These are phyloP conservation scores for Aquilaria sinensis DNA, from an alignment of 345 rosid genomes.

Conservation along the genomic window DNA sequence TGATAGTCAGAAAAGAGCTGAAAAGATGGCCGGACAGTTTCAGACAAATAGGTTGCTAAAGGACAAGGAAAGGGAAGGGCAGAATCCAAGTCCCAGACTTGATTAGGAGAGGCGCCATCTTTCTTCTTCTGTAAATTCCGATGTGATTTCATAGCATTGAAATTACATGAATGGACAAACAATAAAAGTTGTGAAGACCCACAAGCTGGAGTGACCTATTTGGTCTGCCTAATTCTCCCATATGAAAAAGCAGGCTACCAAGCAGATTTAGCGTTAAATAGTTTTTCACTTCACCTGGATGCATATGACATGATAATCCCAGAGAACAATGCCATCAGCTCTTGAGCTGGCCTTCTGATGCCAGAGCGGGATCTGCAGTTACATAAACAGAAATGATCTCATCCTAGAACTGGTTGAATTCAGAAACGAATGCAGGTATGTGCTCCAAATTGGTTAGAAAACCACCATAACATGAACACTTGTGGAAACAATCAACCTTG, in stretches of 20 bases:
- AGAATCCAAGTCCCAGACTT: slow-evolving; percentile 91
- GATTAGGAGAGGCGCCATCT: slow-evolving; percentile 29
- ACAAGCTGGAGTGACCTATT: neutral
- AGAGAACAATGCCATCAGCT: slow-evolving; percentile 72
- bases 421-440: too few species aligned
- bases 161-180: neutral
- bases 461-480: neutral
- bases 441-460: too few species aligned
- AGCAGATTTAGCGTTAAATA: neutral
- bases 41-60: slow-evolving; percentile 46
- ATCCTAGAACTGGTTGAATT: too few species aligned
- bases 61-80: slow-evolving; percentile 75
- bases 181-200: slow-evolving; percentile 6
- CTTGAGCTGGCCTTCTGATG: slow-evolving; percentile 83
- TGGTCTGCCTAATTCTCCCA: neutral
- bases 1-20: slow-evolving; percentile 67
- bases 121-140: slow-evolving; percentile 41
- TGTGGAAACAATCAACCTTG: neutral
- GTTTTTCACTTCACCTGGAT: slow-evolving; percentile 45
- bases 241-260: neutral
- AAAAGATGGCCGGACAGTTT: slow-evolving; percentile 68
- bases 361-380: slow-evolving; percentile 75
- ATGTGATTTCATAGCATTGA: neutral
- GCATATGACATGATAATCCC: slow-evolving; percentile 92
- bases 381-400: too few species aligned